These are phyloP conservation scores for Puccinia hordei DNA, from an alignment of 1,284 basidiomycete species.

Conservation along the genomic window DNA sequence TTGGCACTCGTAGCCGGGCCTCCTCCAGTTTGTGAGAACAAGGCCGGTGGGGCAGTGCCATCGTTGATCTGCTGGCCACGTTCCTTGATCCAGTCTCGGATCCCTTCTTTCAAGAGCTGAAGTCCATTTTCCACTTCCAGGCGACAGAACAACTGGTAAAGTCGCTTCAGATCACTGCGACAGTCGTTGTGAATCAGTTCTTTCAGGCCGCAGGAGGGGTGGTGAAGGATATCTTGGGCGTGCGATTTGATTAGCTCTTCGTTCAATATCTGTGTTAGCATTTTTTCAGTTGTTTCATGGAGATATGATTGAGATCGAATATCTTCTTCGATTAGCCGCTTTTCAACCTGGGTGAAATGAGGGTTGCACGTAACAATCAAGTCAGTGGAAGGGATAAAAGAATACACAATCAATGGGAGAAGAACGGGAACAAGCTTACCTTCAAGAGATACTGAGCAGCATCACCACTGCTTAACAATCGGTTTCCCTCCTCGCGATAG, in stretches of 20 bases:
- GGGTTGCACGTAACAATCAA: background rate
- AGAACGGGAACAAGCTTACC: slow-evolving; percentile 62
- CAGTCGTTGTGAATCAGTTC: slow-evolving; percentile 83
- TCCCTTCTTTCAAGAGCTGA: slow-evolving; percentile 67
- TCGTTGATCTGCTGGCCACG: slow-evolving; percentile 81
- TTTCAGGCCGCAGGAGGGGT: slow-evolving; percentile 82
- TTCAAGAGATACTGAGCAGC: slow-evolving; percentile 78
- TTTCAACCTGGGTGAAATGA: slow-evolving; percentile 69
- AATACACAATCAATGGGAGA: background rate
- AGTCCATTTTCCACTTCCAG: slow-evolving; percentile 70
- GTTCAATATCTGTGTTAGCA: slow-evolving; percentile 76
- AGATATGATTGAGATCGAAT: slow-evolving; percentile 88
- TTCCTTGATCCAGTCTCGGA: slow-evolving; percentile 74
- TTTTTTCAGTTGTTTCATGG: slow-evolving; percentile 70
- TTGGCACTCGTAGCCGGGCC: slow-evolving; percentile 56
- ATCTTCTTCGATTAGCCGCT: slow-evolving; percentile 79
- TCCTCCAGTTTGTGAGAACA: slow-evolving; percentile 59
- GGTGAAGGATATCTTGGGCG: slow-evolving; percentile 72
- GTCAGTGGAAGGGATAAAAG: slow-evolving; percentile 19
- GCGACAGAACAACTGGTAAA: slow-evolving; percentile 76
- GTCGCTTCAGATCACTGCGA: slow-evolving; percentile 72
- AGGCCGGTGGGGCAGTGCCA: slow-evolving; percentile 54
- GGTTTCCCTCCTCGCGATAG: slow-evolving; percentile 75
- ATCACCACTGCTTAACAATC: slow-evolving; percentile 73
- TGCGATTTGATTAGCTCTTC: slow-evolving; percentile 76